phyloP scores from a whole-genome alignment of 2,329 filamentous ascomycete genomes.

The Stagonosporopsis rhizophila region DNA sequence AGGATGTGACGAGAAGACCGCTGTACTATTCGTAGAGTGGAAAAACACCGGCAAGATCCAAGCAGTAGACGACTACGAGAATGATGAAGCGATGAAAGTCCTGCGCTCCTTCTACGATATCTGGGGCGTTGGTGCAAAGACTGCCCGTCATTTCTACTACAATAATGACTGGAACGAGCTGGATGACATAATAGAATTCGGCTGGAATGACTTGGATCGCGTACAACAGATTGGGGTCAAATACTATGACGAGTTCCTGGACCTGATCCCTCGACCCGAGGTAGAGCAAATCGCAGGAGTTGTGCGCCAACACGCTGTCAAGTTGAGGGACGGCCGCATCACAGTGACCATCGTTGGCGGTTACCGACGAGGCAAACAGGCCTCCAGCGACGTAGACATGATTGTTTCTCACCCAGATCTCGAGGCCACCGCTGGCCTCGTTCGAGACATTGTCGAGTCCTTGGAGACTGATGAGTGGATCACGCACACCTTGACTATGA shows the following conservation, averaged over 20 bases:
- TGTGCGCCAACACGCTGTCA: constrained; percentile 72
- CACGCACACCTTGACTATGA: constrained; percentile 80
- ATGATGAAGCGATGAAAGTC: constrained; percentile 68
- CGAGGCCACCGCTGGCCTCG: constrained; percentile 69
- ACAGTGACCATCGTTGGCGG: constrained; percentile 76
- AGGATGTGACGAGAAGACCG: constrained; percentile 82
- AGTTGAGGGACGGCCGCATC: constrained; percentile 61
- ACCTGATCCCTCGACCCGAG: constrained; percentile 74
- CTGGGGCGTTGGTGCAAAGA: constrained; percentile 88
- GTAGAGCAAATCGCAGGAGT: constrained; percentile 71
- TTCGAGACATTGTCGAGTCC: constrained; percentile 72
- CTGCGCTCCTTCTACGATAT: constrained; percentile 80
- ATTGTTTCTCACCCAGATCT: constrained; percentile 82
- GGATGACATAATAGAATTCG: constrained; percentile 84
- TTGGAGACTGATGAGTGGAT: constrained; percentile 75
- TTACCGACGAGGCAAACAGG: constrained; percentile 77
- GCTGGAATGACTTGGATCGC: constrained; percentile 76
- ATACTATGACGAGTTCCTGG: constrained; percentile 84
- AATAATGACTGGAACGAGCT: constrained; percentile 79
- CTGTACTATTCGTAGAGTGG: constrained; percentile 79
- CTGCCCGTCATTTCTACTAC: constrained; percentile 81
- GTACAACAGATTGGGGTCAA: constrained; percentile 95
- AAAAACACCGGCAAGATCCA: constrained; percentile 65
- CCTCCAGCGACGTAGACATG: constrained; percentile 83
- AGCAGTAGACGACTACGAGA: constrained; percentile 69